Evolutionary conservation across 306 rosid genomes (phyloP), one percentile per base, ranked within the genome.

Genomic region (Arachis stenosperma): DNA sequence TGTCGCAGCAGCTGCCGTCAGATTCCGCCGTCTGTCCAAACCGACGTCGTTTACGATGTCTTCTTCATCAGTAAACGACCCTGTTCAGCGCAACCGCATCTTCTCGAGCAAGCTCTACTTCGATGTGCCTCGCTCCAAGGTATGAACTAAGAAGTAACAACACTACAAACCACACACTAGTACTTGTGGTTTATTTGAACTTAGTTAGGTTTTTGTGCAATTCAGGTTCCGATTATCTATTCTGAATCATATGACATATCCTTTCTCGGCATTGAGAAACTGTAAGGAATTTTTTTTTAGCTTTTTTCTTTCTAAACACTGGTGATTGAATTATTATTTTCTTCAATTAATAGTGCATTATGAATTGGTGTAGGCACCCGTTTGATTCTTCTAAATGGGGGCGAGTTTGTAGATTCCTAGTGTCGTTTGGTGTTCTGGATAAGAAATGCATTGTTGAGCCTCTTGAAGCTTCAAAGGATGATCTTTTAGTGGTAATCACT

Each of bases 331-430:
- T 48, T 48, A 10, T 11, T 48, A 3, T 60, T 68, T 14, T 52
- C 0, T 2, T 52, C 13, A 5, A 13, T 52, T 51, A 5, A 3
- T 44, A 67, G 56, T 48, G 60, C 43, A 30, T 63, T 46, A 37
- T 50, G 29, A 12, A 9, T 71, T 76, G 53, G 65, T 84, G 40
- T 27, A 93, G 98, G 92, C 98, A 93, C 77, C 98, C 97, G 3
- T 93, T 93, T 86, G 98, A 93, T 86, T 90, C 97, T 29, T 75
- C 79, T 22, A 90, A 93, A 73, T 93, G 98, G 98, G 96, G 96
- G 65, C 90, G 91, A 2, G 61, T 91, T 41, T 90, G 91, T 72
- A 78, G 79, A 44, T 93, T 88, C 65, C 88, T 93, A 5, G 59
- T 78, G 65, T 81, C 84, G 15, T 84, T 81, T 61, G 87, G 89